Conservation (phyloP, 2,329 filamentous ascomycete genomes). For the Domatiomyces globalis region DNA sequence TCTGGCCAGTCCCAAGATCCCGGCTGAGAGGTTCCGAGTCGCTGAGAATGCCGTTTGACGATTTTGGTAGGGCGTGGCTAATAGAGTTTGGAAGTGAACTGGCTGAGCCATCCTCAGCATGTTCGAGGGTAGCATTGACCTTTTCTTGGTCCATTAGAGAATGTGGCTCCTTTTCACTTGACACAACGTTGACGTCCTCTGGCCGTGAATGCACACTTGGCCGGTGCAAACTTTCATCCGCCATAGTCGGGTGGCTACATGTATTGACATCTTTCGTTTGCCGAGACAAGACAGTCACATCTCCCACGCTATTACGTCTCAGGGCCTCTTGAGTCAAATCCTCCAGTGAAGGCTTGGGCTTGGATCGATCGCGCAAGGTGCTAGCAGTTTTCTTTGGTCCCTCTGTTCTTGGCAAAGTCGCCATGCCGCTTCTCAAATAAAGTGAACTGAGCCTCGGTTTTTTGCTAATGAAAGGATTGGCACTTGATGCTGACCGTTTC, state of each 20-base stretch:
- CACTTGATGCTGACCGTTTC: not conserved
- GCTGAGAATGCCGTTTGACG: not conserved
- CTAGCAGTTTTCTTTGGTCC: not conserved
- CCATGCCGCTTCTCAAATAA: too few relatives aligned
- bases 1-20: not conserved
- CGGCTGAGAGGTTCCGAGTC: not conserved
- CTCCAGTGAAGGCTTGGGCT: slow-evolving; percentile 1
- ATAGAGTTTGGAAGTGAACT: not conserved
- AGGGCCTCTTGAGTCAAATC: slow-evolving; percentile 2
- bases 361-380: not conserved
- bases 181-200: not conserved
- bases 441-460: not conserved
- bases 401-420: too few relatives aligned
- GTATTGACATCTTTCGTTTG: not conserved
- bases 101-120: not conserved
- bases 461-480: not conserved
- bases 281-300: not conserved
- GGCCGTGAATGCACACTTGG: too few relatives aligned
- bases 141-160: not conserved
- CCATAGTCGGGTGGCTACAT: too few relatives aligned
- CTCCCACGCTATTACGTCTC: not conserved
- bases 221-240: too few relatives aligned
- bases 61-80: not conserved
- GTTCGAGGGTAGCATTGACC: not conserved
- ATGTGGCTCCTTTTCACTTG: not conserved